Base-by-base conservation (phyloP, 2,329 filamentous ascomycete genomes). In the Ceratocystiopsis minuta region DNA sequence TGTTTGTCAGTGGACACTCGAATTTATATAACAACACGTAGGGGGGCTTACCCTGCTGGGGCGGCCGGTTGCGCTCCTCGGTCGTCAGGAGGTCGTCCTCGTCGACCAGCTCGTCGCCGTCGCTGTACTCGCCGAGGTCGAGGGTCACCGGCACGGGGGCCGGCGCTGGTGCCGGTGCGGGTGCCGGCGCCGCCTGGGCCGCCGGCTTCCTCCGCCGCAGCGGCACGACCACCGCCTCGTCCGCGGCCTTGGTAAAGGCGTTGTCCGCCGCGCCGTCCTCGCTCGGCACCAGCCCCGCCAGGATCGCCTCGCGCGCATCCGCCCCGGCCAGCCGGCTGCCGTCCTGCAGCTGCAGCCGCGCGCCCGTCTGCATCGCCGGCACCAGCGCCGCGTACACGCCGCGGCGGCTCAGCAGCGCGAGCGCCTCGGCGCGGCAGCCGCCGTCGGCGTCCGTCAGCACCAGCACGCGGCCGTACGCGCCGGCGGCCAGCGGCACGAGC, bases 21-120 rank as follows among this genome's bases (percentile, higher is more conserved):
- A 20, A 7, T 4, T 20, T 20, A 7, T n/a, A 20, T 7, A 4
- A 20, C 4, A 20, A 20, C 4, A 39, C 40, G 28, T 5, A 20
- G n/a, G 16, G 10, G 34, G 34, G 75, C 81, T 60, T 67, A 94
- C 87, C 86, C 51, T 85, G 78, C 49, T 80, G 74, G 43, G 93
- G 71, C 17, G 82, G 80, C 51, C 76, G 70, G 50, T 75, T 75
- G 51, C 90, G 67, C 55, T 98, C 88, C 47, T 85, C 83, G 53
- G 87, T 86, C 3, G 79, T 84, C 51, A 98, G 66, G 31, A 98
- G 66, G 11, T 76, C 78, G 53, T 95, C 80, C 58, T 96, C 90
- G 55, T 96, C 86, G 50, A 98, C 90, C 42, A 93, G 62, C 43
- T 92, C 87, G 49, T 92, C 85, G 51, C 86, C 80, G 37, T 67